A percentile compares a stretch with the other conserved stretches of the same genome.
phyloP scores from a whole-genome alignment of 2,329 filamentous ascomycete species.

The Botrytis cinerea region DNA sequence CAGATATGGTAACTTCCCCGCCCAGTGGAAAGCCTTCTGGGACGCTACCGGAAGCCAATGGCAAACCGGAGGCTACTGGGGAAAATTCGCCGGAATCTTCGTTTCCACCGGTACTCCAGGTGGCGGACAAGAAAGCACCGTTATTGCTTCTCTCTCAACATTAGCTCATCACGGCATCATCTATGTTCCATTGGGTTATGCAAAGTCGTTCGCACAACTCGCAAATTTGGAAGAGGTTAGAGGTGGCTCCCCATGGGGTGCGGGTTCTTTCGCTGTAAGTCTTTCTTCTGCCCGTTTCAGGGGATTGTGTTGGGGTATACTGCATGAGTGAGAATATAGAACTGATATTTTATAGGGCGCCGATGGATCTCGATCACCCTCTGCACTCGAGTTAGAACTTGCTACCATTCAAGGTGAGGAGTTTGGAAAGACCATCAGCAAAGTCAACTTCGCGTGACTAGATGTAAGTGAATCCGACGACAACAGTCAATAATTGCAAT shows the following conservation, averaged over 20 bases:
- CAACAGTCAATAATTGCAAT: not conserved
- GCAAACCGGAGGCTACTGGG: constrained; percentile 72
- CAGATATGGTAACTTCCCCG: constrained; percentile 94
- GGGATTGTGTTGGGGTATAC: not conserved
- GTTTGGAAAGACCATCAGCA: constrained; percentile 78
- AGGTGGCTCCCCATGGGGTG: constrained; percentile 89
- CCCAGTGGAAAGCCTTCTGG: constrained; percentile 89
- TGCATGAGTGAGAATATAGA: not conserved
- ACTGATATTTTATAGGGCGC: constrained; percentile 45
- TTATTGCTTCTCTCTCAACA: constrained; percentile 78
- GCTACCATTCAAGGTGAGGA: constrained; percentile 80
- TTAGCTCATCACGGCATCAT: constrained; percentile 91
- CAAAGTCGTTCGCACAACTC: constrained; percentile 71
- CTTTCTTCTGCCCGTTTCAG: not conserved
- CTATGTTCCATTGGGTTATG: constrained; percentile 94
- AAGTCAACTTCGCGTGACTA: constrained; percentile 76
- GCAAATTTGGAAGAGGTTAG: constrained; percentile 75
- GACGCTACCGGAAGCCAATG: constrained; percentile 88
- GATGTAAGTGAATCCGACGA: constrained; percentile 46
- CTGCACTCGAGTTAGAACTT: constrained; percentile 71
- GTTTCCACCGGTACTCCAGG: constrained; percentile 81
- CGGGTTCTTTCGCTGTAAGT: constrained; percentile 79
- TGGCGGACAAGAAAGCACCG: constrained; percentile 92
- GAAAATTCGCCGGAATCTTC: constrained; percentile 92
- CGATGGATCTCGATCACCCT: constrained; percentile 84